Conservation (phyloP, 2,329 filamentous ascomycete species). For the Colletotrichum acutatum region DNA sequence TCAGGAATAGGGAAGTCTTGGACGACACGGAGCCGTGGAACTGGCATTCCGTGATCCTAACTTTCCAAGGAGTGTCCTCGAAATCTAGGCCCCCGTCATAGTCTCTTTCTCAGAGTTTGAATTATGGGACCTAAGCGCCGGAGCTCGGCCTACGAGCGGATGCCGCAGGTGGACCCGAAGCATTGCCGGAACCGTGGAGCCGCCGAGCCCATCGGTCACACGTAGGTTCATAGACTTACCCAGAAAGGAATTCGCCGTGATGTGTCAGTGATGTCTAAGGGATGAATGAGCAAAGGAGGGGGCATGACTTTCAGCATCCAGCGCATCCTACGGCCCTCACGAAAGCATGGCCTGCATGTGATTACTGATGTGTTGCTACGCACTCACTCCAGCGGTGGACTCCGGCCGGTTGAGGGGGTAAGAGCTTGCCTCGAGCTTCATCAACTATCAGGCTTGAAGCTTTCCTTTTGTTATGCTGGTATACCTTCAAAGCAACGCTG, state of each 20-base stretch:
- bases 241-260: not conserved
- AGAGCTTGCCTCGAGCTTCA: not conserved
- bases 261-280: not conserved
- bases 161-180: not conserved
- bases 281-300: not conserved
- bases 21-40: no score
- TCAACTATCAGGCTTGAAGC: no score
- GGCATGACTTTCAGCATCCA: not conserved
- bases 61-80: not conserved
- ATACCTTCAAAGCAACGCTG: no score
- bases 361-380: not conserved
- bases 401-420: not conserved
- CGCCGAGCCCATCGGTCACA: no score
- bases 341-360: no score
- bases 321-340: no score
- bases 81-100: not conserved
- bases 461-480: no score
- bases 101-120: not conserved
- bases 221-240: no score
- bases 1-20: not conserved
- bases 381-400: not conserved
- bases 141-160: not conserved
- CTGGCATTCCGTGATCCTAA: not conserved
- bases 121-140: not conserved
- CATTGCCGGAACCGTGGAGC: not conserved